Base-by-base conservation (phyloP, 495 filamentous ascomycete genomes). In the Melanomma pulvis-pyrius region DNA sequence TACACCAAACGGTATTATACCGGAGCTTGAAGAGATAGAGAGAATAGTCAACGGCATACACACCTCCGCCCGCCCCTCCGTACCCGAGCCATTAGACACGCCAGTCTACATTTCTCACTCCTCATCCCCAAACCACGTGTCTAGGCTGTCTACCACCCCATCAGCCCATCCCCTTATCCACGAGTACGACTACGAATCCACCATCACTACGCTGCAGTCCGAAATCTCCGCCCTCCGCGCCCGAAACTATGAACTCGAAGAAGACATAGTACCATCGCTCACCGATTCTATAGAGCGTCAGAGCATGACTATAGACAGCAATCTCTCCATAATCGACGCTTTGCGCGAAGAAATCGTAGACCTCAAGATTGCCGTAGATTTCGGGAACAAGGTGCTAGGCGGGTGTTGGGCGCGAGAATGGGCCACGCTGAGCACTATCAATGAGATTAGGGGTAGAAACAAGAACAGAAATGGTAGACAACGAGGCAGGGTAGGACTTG, bases 341-440 rank as follows among this genome's bases (percentile, higher is more conserved):
- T 26, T 41, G 49, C 49, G 2, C 11, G 30, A 34, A 5, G 57
- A 67, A 44, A 59, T 67, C 46, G 58, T 24, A 11, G 57, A 61
- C 17, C 39, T 67, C 32, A 67, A 67, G 39, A 46, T 32, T 8
- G 56, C 58, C 21, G 26, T 55, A 1, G 58, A 67, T 25, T 48
- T 49, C 41, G 24, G 41, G 13, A 61, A 50, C 49, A 61, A 50
- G 58, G 13, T 67, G 28, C 21, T 61, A 3, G 30, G 32, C 1
- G 47, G 24, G 1, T 61, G 54, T 21, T 67, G 48, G 28, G 47
- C 19, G 12, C 28, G 64, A 21, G 56, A 67, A 25, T 56, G 58
- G 47, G 32, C 47, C 9, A 9, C 61, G 12, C 55, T 47, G 58
- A 24, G 46, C 2, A 58, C 54, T 53, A 22, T 54, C 5, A 44